Conservation (phyloP, 2,329 filamentous ascomycete genomes). For the Alternaria panax region DNA sequence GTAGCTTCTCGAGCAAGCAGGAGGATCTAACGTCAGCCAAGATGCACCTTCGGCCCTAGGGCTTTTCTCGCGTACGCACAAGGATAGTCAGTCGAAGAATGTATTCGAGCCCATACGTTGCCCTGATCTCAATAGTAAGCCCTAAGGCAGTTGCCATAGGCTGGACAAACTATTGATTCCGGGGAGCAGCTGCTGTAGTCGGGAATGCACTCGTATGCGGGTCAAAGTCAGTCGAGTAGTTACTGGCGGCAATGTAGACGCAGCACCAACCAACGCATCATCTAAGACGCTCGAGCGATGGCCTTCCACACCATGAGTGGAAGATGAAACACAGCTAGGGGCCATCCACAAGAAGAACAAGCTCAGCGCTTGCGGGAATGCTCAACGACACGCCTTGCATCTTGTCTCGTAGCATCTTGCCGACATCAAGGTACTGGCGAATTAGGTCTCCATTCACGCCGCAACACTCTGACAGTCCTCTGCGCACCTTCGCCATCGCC, state of each 20-base stretch:
- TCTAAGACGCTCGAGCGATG: constrained; percentile 34
- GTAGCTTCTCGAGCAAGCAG: constrained; percentile 12
- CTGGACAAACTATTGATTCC: not conserved
- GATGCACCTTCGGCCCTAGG: constrained; percentile 15
- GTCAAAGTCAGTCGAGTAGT: constrained; percentile 12
- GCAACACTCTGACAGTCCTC: constrained; percentile 17
- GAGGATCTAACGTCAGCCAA: constrained; percentile 41
- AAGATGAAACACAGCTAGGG: constrained; percentile 40
- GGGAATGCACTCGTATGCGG: constrained; percentile 2
- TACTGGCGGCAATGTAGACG: constrained; percentile 20
- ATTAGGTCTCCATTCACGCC: constrained; percentile 20
- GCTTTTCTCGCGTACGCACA: constrained; percentile 33
- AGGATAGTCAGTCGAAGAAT: constrained; percentile 19
- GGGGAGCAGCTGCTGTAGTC: constrained; percentile 3
- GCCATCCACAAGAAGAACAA: constrained; percentile 33
- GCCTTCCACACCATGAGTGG: constrained; percentile 32
- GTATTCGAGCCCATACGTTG: not conserved
- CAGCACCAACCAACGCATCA: constrained; percentile 22
- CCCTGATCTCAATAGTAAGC: not conserved
- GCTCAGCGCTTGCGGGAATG: constrained; percentile 41
- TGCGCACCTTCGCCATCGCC: constrained; percentile 12
- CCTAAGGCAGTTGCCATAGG: not conserved
- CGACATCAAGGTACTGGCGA: not conserved
- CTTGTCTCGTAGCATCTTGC: constrained; percentile 18
- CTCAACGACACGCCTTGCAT: constrained; percentile 16